Evolutionary conservation across 495 filamentous ascomycete genomes (phyloP), one percentile per base, ranked within the genome.

Genomic region (Pseudevernia furfuracea): DNA sequence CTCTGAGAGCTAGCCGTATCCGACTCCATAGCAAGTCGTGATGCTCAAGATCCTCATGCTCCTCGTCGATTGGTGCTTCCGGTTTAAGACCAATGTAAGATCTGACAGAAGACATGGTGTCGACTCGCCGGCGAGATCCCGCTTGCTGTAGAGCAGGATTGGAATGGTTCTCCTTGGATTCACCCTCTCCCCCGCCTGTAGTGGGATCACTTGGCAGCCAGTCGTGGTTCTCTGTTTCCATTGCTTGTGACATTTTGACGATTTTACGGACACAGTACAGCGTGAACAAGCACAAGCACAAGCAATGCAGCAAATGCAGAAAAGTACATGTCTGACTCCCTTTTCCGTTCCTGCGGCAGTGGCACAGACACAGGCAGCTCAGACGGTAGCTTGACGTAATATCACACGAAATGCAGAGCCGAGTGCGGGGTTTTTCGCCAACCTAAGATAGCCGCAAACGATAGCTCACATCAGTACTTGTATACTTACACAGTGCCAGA

Each of bases 21-120:
- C 72, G 73, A 63, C 73, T 79, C 83, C 82, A 84, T 21, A 75
- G 68, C 2, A 81, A 70, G 8, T 73, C 70, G 43, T 75, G 71
- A 44, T 74, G 72, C 60, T 68, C 63, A 52, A 68, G 63, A 44
- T 60, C 39, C 39, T 64, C 37, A 56, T 70, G 66, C 7, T 64
- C 68, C 32, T 68, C 57, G 28, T 64, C 63, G 28, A 70, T 62
- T 10, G 66, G 66, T 23, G 56, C 66, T 48, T 61, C 30, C 11
- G 62, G 43, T 23, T 68, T 38, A n/a, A 70, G 58, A 19, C 68
- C 66, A 28, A 67, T 38, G 19, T 58, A 46, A 52, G 58, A 46
- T 39, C 68, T 61, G 43, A 70, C 44, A 48, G 68, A 64, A 52
- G 60, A 63, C 19, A 69, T 55, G 17, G 43, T 63, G 4, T 58